Evolutionary conservation across 164 flowering plant species (phyloP).

Genomic region (Chloranthus sessilifolius): DNA sequence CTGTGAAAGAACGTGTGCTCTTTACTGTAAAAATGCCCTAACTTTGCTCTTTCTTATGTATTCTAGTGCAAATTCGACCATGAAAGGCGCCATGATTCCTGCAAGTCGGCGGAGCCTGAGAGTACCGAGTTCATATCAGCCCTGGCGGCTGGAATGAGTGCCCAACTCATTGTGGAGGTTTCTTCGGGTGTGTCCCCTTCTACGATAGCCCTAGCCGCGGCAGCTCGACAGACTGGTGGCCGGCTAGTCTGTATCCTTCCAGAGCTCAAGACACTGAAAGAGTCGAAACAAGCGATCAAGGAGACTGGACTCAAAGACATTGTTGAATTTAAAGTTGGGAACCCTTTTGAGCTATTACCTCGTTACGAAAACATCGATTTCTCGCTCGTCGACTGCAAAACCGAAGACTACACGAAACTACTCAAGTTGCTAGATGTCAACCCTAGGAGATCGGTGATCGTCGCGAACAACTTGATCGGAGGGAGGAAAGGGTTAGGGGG

Average conservation of each 20-base stretch:
- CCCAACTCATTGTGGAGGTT: slow-evolving; percentile 51
- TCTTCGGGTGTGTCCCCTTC: slow-evolving; percentile 35
- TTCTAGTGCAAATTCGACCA: slow-evolving; percentile 24
- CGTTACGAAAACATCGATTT: slow-evolving; percentile 41
- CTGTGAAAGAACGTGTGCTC: not conserved
- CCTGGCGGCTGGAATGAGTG: slow-evolving; percentile 59
- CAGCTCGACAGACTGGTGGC: slow-evolving; percentile 60
- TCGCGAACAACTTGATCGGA: slow-evolving; percentile 43
- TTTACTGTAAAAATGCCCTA: not conserved
- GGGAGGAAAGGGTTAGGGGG: slow-evolving; percentile 33
- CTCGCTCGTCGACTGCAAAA: slow-evolving; percentile 45
- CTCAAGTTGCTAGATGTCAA: slow-evolving; percentile 42
- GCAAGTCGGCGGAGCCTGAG: slow-evolving; percentile 28
- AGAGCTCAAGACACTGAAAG: slow-evolving; percentile 19
- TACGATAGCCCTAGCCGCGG: slow-evolving; percentile 59
- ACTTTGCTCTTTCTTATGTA: not conserved
- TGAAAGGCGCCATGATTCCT: slow-evolving; percentile 8
- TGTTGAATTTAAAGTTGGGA: slow-evolving; percentile 52
- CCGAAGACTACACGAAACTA: slow-evolving; percentile 26
- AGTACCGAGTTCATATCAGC: slow-evolving; percentile 60
- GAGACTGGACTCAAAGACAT: slow-evolving; percentile 42
- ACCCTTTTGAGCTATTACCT: slow-evolving; percentile 36
- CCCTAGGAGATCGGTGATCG: slow-evolving; percentile 40
- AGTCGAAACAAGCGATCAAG: slow-evolving; percentile 28
- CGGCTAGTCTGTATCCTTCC: slow-evolving; percentile 53